Base-by-base conservation (phyloP, 148 eudicot genomes). In the Polygonum maritimum region DNA sequence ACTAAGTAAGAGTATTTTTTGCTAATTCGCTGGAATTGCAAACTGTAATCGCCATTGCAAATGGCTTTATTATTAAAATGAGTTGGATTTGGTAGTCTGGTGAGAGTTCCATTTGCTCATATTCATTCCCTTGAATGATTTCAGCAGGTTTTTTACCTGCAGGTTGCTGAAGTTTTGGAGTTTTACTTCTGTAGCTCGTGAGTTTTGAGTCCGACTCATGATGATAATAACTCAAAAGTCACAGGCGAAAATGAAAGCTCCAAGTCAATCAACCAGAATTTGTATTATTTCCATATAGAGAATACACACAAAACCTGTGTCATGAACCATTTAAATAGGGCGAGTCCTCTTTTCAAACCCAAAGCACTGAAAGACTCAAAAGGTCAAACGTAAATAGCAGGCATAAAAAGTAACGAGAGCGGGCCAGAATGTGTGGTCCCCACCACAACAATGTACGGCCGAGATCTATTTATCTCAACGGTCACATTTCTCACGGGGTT, bases 391-490 rank as follows among this genome's bases (percentile, higher is more conserved):
- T n/a, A 4, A 3, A 51, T n/a, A 54, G 22, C 58, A 54, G 58
- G 58, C 21, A 2, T 1, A 54, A 54, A 54, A 54, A 10, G 60
- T 5, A 54, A 18, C 3, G 8, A 9, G 60, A 54, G 22, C 22
- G 13, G 38, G 38, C 69, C 3, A 31, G 33, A 57, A 11, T 22
- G 8, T 31, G 39, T 63, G 69, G 69, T 33, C 69, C 40, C 69
- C 69, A 12, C 69, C 39, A 31, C 31, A 35, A 36, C 16, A 36
- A 67, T 67, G 71, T 67, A 67, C 71, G 71, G 71, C 19, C 19
- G 19, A 38, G 71, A 67, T 67, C 18, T 67, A 15, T 35, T 44
- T 19, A 67, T 67, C 71, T 67, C 71, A 67, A 67, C 71, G 71
- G 44, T 67, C 40, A 14, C 44, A 35, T 67, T 5, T 67, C 44